Percentiles rank a stretch among this genome's conserved stretches.
Evolutionary conservation across 495 filamentous ascomycete genomes (phyloP).

Genomic region (Aspergillus baeticus): DNA sequence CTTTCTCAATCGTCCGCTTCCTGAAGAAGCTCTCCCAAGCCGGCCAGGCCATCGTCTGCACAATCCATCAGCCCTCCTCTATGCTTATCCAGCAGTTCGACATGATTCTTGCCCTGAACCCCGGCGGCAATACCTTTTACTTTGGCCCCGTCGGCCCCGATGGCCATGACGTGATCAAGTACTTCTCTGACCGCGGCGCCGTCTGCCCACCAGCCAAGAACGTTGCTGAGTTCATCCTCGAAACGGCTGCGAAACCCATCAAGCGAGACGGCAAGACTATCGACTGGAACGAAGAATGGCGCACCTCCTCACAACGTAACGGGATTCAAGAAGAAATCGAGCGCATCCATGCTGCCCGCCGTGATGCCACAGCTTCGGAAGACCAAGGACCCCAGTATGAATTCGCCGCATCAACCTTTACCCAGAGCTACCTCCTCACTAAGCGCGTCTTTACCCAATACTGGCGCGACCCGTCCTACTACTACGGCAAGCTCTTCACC

Average conservation of each 20-base stretch:
- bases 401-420: conserved; percentile 61
- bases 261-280: conserved; percentile 49
- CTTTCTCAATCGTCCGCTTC: conserved; percentile 87
- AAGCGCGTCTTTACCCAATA: conserved; percentile 66
- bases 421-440: conserved; percentile 60
- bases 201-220: conserved; percentile 65
- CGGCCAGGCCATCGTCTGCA: conserved; percentile 76
- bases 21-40: conserved; percentile 77
- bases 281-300: conserved; percentile 75
- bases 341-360: conserved; percentile 53
- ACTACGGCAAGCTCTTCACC: conserved; percentile 72
- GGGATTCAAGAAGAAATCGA: conserved; percentile 59
- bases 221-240: conserved; percentile 82
- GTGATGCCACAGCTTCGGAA: conserved; percentile 43
- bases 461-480: conserved; percentile 71
- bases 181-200: conserved; percentile 63
- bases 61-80: conserved; percentile 76
- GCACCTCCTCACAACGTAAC: conserved; percentile 55
- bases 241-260: conserved; percentile 66
- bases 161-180: conserved; percentile 60
- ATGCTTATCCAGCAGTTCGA: conserved; percentile 75
- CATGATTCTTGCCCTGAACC: conserved; percentile 68
- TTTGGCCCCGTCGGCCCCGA: conserved; percentile 70
- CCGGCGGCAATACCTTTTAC: conserved; percentile 71
- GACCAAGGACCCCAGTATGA: conserved; percentile 43